A percentile compares a stretch with the other conserved stretches of the same genome.
These are phyloP conservation scores for Aspergillus asperescens DNA, from an alignment of 495 filamentous ascomycete species.

Conservation along the genomic window DNA sequence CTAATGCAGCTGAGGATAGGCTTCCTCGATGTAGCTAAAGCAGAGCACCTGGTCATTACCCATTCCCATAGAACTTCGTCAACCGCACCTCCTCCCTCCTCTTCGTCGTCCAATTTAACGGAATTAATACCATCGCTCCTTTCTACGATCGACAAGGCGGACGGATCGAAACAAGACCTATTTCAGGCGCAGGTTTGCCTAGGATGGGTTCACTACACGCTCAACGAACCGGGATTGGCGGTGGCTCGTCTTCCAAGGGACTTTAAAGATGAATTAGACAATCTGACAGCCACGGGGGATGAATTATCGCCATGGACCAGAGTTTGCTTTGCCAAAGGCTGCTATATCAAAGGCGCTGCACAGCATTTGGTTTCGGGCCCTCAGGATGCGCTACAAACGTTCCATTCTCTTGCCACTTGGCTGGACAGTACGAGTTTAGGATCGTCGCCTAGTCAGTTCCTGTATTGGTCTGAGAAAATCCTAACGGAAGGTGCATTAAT, in stretches of 20 bases:
- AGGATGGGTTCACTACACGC: slow-evolving; percentile 74
- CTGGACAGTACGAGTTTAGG: slow-evolving; percentile 38
- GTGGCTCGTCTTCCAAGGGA: slow-evolving; percentile 57
- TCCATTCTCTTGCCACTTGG: slow-evolving; percentile 56
- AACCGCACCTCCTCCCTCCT: slow-evolving; percentile 29
- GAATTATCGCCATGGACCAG: slow-evolving; percentile 64
- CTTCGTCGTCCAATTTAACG: slow-evolving; percentile 50
- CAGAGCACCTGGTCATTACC: slow-evolving; percentile 60
- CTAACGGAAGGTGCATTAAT: slow-evolving; percentile 66
- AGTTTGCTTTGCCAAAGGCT: slow-evolving; percentile 71
- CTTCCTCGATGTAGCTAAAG: slow-evolving; percentile 67
- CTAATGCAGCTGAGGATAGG: slow-evolving; percentile 44
- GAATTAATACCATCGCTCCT: slow-evolving; percentile 56
- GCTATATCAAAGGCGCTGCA: slow-evolving; percentile 70
- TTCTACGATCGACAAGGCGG: slow-evolving; percentile 60
- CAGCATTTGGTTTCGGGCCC: slow-evolving; percentile 51
- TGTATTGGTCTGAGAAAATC: slow-evolving; percentile 72
- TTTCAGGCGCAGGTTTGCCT: slow-evolving; percentile 77
- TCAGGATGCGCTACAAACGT: slow-evolving; percentile 56
- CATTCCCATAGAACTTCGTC: slow-evolving; percentile 36
- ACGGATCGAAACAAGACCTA: slow-evolving; percentile 56
- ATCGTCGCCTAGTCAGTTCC: slow-evolving; percentile 45
- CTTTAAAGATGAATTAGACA: slow-evolving; percentile 47
- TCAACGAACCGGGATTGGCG: slow-evolving; percentile 61
- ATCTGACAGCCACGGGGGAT: slow-evolving; percentile 41